These are phyloP conservation scores for Chaetoceros tenuissimus DNA, from an alignment of 108 stramenopile genomes.

Conservation along the genomic window DNA sequence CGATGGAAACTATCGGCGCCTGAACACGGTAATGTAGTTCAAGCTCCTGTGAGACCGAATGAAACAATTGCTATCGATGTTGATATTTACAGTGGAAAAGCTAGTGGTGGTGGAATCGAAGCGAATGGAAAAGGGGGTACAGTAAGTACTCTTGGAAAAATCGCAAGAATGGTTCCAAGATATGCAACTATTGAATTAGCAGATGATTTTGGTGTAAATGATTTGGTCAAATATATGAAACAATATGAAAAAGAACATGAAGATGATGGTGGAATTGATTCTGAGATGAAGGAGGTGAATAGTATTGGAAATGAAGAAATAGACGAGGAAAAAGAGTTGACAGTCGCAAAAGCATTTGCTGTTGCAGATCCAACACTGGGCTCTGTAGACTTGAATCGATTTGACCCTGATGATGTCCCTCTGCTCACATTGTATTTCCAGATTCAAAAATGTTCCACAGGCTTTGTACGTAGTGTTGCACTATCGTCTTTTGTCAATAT, in stretches of 20 bases:
- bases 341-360: conserved; percentile 70
- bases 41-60: conserved; percentile 41
- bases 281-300: conserved; percentile 16
- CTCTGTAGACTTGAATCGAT: conserved; percentile 58
- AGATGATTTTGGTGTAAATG: conserved; percentile 30
- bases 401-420: conserved; percentile 74
- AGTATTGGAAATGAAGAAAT: conserved; percentile 9
- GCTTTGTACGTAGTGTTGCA: conserved; percentile 53
- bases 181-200: conserved; percentile 74
- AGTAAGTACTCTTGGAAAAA: conserved; percentile 25
- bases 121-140: conserved; percentile 1
- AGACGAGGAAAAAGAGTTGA: conserved; percentile 18
- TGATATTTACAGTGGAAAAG: conserved; percentile 62
- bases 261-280: conserved; percentile 5
- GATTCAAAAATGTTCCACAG: conserved; percentile 71
- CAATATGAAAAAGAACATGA: conserved; percentile 6
- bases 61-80: conserved; percentile 70
- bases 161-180: conserved; percentile 67
- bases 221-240: not conserved
- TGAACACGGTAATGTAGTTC: conserved; percentile 47
- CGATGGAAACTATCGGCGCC: conserved; percentile 77
- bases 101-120: conserved; percentile 29
- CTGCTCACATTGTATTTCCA: conserved; percentile 56
- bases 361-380: conserved; percentile 75
- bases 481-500: conserved; percentile 41